Percentiles rank a stretch among this genome's conserved stretches.
Conservation (phyloP, 2,329 filamentous ascomycete species). For the Aspergillus sp. region DNA sequence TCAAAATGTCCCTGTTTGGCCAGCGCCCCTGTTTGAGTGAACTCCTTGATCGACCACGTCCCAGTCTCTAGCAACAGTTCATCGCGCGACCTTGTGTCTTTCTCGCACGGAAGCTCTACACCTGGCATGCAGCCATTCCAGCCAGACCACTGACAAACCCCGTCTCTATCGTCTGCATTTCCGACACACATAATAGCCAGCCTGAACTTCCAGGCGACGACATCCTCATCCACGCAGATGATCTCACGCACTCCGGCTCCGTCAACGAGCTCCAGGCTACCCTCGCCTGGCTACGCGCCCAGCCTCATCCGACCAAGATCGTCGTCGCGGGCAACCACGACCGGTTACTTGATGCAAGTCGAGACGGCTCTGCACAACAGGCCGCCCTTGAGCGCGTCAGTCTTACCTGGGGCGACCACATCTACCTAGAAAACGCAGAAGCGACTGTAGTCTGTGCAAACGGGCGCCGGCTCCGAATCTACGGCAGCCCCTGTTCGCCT, state of each 20-base stretch:
- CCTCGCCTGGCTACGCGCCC: conserved; percentile 69
- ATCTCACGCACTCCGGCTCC: conserved; percentile 61
- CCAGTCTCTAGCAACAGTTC: too few species aligned
- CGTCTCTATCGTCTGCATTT: conserved; percentile 16
- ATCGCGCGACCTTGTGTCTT: not conserved
- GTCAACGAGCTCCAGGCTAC: conserved; percentile 68
- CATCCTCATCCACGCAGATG: conserved; percentile 42
- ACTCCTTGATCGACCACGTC: too few species aligned
- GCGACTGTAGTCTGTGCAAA: conserved; percentile 59
- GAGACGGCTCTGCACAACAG: conserved; percentile 19
- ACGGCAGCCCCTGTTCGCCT: conserved; percentile 74
- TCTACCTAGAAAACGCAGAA: conserved; percentile 68
- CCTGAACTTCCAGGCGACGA: conserved; percentile 31
- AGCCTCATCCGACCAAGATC: conserved; percentile 73
- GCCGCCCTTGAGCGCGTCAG: conserved; percentile 20
- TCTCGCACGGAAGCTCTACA: not conserved
- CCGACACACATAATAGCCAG: conserved; percentile 30
- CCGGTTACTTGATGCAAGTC: conserved; percentile 69
- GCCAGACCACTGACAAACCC: not conserved
- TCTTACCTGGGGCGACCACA: conserved; percentile 62
- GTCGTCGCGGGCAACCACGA: conserved; percentile 85
- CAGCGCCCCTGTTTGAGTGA: too few species aligned
- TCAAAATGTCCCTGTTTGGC: too few species aligned
- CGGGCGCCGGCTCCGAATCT: conserved; percentile 63
- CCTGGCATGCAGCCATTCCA: not conserved